phyloP scores from a whole-genome alignment of 495 filamentous ascomycete species.

The Daldinia vernicosa region DNA sequence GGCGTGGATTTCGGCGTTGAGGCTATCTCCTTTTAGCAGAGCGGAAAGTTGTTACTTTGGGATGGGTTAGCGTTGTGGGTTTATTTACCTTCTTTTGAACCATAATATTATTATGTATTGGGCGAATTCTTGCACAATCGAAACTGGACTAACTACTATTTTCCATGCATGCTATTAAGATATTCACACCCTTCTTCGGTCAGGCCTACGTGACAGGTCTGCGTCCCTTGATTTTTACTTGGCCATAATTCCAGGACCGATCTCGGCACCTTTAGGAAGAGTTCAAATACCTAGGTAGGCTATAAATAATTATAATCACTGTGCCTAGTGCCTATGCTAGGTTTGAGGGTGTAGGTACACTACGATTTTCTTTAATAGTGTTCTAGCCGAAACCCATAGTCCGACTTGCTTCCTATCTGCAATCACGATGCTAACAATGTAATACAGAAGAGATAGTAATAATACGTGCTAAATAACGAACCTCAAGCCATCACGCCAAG shows the following conservation, averaged over 20 bases:
- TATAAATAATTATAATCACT: neutral
- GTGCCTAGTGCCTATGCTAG: neutral
- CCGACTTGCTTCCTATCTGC: neutral
- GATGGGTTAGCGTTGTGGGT: slow-evolving; percentile 10
- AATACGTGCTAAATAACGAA: no score
- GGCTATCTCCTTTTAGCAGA: neutral
- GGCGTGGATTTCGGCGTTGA: slow-evolving; percentile 4
- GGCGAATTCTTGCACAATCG: neutral
- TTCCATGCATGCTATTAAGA: neutral
- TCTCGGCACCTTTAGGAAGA: neutral
- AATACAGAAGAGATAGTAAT: no score
- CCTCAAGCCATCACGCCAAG: neutral
- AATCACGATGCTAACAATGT: no score
- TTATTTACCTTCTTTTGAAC: slow-evolving; percentile 10
- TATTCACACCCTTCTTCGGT: neutral
- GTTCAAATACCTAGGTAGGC: no score
- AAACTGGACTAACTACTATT: neutral
- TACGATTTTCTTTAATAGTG: no score
- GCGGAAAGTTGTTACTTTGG: neutral
- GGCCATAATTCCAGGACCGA: neutral
- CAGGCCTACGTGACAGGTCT: neutral
- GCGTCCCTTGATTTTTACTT: neutral
- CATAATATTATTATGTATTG: neutral
- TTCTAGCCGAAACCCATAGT: neutral
- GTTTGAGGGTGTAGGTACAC: no score